Evolutionary conservation across 1,284 basidiomycete genomes (phyloP).

Genomic region (Trametes hirsuta): DNA sequence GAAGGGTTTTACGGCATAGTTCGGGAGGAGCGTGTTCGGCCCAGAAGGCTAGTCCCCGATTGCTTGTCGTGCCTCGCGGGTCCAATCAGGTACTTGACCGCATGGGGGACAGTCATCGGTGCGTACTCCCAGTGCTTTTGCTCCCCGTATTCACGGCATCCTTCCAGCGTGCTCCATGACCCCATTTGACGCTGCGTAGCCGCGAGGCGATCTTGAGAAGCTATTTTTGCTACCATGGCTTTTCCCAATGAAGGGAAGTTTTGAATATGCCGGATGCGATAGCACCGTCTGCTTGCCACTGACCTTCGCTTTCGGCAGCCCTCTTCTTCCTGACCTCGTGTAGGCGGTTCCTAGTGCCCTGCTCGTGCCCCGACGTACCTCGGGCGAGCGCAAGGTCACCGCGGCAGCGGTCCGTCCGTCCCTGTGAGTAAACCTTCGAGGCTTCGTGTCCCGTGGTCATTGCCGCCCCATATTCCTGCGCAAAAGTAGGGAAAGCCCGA

Average conservation of each 20-base stretch:
- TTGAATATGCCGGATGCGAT: constrained; percentile 1
- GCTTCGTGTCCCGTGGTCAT: not conserved
- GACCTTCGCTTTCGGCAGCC: not conserved
- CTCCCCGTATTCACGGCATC: no score
- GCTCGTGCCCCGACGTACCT: not conserved
- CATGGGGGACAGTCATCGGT: no score
- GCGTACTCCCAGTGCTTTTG: no score
- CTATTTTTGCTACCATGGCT: constrained; percentile 1
- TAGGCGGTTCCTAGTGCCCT: not conserved
- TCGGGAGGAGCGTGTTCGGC: not conserved
- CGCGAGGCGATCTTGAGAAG: not conserved
- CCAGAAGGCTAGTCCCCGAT: not conserved
- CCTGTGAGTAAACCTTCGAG: not conserved
- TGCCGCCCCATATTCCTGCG: not conserved
- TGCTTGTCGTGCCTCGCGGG: not conserved
- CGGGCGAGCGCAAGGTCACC: not conserved
- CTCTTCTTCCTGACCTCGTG: constrained; percentile 13
- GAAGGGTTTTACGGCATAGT: constrained; percentile 5
- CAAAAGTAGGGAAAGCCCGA: not conserved
- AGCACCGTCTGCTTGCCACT: not conserved
- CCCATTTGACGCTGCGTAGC: not conserved
- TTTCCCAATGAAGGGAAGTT: constrained; percentile 9
- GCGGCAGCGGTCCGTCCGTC: constrained; percentile 5
- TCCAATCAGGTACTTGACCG: no score
- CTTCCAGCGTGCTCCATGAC: no score